These are phyloP conservation scores for Aspergillus cavernicola DNA, from an alignment of 495 filamentous ascomycete species.

Conservation along the genomic window DNA sequence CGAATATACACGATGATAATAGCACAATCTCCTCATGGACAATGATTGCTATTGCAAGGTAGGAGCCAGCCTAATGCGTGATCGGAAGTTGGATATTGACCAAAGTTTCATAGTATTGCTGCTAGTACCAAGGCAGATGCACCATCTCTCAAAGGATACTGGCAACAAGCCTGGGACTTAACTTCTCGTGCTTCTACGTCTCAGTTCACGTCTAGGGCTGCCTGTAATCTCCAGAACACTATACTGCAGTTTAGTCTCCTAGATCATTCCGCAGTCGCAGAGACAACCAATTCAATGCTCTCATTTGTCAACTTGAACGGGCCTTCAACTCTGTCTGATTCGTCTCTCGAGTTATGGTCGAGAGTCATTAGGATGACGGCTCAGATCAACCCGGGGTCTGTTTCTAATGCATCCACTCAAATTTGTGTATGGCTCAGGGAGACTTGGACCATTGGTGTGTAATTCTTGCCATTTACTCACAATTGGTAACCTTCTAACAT, in stretches of 20 bases:
- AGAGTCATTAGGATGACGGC: conserved; percentile 53
- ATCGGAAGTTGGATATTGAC: conserved; percentile 7
- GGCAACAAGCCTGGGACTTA: conserved; percentile 75
- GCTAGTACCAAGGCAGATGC: conserved; percentile 23
- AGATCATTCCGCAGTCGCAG: conserved; percentile 56
- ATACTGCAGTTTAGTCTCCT: conserved; percentile 62
- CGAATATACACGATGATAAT: conserved; percentile 55
- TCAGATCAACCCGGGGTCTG: conserved; percentile 56
- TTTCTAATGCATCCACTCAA: conserved; percentile 60
- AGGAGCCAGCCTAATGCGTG: not conserved
- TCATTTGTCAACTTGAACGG: conserved; percentile 74
- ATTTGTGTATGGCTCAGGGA: conserved; percentile 76
- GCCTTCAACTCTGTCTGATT: conserved; percentile 74
- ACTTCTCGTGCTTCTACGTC: conserved; percentile 67
- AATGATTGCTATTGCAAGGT: conserved; percentile 63
- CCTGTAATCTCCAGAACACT: conserved; percentile 69
- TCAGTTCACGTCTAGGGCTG: conserved; percentile 67
- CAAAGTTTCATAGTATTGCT: conserved; percentile 27
- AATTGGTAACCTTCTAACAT: conserved; percentile 15
- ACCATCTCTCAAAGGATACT: conserved; percentile 39
- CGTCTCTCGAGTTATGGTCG: conserved; percentile 70
- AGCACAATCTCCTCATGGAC: conserved; percentile 56
- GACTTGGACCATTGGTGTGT: conserved; percentile 72
- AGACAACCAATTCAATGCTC: conserved; percentile 65
- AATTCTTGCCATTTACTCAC: not conserved